Conservation (phyloP, 108 stramenopile species). For the Nannochloropsis gaditana region DNA sequence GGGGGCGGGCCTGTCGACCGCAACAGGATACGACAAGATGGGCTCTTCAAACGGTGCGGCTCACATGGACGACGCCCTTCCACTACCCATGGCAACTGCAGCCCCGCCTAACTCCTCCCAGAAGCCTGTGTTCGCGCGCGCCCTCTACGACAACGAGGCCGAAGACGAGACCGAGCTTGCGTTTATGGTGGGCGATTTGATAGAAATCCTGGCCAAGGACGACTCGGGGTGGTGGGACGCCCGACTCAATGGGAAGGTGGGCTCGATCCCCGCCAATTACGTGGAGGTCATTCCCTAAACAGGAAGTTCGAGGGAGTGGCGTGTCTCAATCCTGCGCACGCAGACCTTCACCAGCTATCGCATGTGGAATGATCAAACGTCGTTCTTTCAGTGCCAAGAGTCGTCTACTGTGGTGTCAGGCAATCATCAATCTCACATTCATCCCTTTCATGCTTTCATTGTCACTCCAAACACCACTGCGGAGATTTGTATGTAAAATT, state of each 20-base stretch:
- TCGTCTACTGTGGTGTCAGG: too few species aligned
- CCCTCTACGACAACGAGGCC: not conserved
- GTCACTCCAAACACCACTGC: too few species aligned
- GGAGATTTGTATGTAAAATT: too few species aligned
- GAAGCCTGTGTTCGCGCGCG: not conserved
- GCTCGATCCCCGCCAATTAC: not conserved
- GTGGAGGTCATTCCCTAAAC: not conserved
- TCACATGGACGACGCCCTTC: not conserved
- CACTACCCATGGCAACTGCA: not conserved
- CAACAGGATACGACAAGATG: not conserved
- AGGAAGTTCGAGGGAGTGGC: not conserved
- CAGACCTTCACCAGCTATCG: too few species aligned
- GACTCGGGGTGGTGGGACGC: slow-evolving; percentile 16
- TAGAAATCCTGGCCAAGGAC: slow-evolving; percentile 7
- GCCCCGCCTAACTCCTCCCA: not conserved
- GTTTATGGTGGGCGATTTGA: not conserved
- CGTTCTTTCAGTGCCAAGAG: too few species aligned
- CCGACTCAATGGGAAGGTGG: not conserved
- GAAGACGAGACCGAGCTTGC: slow-evolving; percentile 4
- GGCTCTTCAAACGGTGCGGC: not conserved
- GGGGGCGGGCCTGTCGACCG: not conserved
- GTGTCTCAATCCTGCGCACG: too few species aligned
- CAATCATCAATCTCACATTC: too few species aligned
- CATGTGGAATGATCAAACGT: too few species aligned
- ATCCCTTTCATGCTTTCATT: too few species aligned